Base-by-base conservation (phyloP, 371 early-diverging fungal species). In the Phascolomyces articulosus region DNA sequence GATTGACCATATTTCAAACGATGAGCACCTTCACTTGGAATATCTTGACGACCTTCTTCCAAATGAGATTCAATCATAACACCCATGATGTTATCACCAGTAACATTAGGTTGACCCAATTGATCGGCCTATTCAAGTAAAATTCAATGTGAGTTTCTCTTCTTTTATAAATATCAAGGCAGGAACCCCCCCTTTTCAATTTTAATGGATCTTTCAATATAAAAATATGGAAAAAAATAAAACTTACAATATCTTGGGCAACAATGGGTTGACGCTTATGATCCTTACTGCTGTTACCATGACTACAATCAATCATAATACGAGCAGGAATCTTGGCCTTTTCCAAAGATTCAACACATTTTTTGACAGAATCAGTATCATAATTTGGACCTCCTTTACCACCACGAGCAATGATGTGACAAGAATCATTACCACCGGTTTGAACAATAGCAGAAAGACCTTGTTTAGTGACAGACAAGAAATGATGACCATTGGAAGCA, bases 401-500 rank as follows among this genome's bases (percentile, higher is more conserved):
- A 67, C 98, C 98, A 53, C 98, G 91, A 44, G 96, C 78, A 65
- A 96, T 95, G 27, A 95, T 89, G 70, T 96, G 94, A 75, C 93
- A 93, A 7, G 74, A 70, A 55, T 82, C 83, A 38, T 89, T 89
- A 57, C 90, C 93, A 73, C 84, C 84, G 2, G 96, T 96, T 63
- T 93, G 89, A 47, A 93, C 92, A 74, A 97, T 97, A 3, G 96
- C 93, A 16, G 95, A 92, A 40, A 95, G 81, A 20, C 97, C 97
- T 70, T 96, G 95, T 77, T 97, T 96, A 57, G 95, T 96, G 8
- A 97, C 96, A n/a, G 95, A 94, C 69, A 97, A 79, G 84, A 96
- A 97, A 69, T 91, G 93, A 69, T 97, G 97, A 40, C 92, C 90
- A 66, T 93, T 85, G 54, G 90, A 82, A 9, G 96, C 92, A 4